Base-by-base conservation (phyloP, 2,329 filamentous ascomycete species). In the Whalleya microplaca region DNA sequence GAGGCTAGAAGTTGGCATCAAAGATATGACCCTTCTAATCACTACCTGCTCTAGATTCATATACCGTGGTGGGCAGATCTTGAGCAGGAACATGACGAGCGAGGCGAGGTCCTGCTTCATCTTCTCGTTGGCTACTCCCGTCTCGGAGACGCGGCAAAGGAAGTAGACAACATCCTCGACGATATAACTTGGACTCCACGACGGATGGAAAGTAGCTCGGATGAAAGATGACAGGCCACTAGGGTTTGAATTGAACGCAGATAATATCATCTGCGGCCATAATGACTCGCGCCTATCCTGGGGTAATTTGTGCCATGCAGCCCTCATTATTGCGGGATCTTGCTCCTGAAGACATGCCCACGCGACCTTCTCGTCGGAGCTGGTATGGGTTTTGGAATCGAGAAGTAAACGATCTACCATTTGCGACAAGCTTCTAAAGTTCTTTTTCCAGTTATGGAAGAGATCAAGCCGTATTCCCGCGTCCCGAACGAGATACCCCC, bases 151-250 rank as follows among this genome's bases (percentile, higher is more conserved):
- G 20, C 54, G 55, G 45, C 51, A 54, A 48, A 71, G 62, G 20
- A 69, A 29, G 42, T 69, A 66, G 10, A 69, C 42, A 7, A 62
- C 21, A 52, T 72, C 71, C 43, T 72, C 71, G 18, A 71, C 51
- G 21, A 71, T 51, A 47, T 71, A 72, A 44, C 55, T 67, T 45
- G 68, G 66, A 43, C 68, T 69, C 64, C 62, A 66, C 4, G 62
- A 58, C 29, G 68, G 48, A 32, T 70, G 55, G 44, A 71, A 70
- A 9, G 69, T 70, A 16, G 59, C 56, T 5, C 55, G 51, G 20
- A 72, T 52, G 19, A 72, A 63, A 41, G 53, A 47, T 3, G 53
- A 49, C 12, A 71, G 32, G 5, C 50, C 29, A n/a, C 48, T 32
- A 6, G 63, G 59, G n/a, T 61, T 64, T 21, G 61, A 59, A 14